Percentiles rank a stretch among this genome's conserved stretches.
phyloP scores from a whole-genome alignment of 306 rosid genomes.

The Vigna nakashimae region DNA sequence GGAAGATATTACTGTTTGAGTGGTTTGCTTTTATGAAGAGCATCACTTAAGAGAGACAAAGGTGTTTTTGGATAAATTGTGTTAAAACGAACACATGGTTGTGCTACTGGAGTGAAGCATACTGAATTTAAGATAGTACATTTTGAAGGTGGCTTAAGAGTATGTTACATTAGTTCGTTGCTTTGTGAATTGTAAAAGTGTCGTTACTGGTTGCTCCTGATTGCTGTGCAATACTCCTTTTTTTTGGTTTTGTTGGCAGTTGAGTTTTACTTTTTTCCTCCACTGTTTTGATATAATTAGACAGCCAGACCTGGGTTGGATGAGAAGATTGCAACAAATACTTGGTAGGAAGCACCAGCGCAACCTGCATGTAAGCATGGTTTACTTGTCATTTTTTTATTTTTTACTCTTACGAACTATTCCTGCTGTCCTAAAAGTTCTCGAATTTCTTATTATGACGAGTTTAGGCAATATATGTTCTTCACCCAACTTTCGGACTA shows the following conservation, averaged over 20 bases:
- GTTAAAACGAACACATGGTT: constrained; percentile 16
- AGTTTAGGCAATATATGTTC: constrained; percentile 79
- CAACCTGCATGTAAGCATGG: constrained; percentile 70
- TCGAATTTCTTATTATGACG: constrained; percentile 49
- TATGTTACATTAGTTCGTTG: constrained; percentile 23
- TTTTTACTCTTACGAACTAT: constrained; percentile 50
- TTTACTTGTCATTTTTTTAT: not conserved
- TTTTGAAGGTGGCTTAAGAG: constrained; percentile 14
- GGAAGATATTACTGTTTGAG: constrained; percentile 8
- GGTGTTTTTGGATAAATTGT: constrained; percentile 1
- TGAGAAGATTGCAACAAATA: constrained; percentile 83
- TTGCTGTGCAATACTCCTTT: not conserved
- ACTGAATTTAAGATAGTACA: not conserved
- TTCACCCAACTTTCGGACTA: constrained; percentile 89
- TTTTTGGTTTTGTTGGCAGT: constrained; percentile 26
- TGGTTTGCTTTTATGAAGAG: constrained; percentile 5
- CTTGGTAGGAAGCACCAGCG: constrained; percentile 88
- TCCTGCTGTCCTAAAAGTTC: not conserved
- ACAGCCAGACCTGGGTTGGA: constrained; percentile 93
- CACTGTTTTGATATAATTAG: constrained; percentile 50
- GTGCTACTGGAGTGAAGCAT: constrained; percentile 13
- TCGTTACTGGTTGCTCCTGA: constrained; percentile 18
- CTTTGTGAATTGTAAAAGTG: constrained; percentile 6
- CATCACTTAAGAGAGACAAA: constrained; percentile 4
- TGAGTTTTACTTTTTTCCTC: not conserved